These are phyloP conservation scores for Fusarium sp. DNA, from an alignment of 2,329 filamentous ascomycete genomes.

Conservation along the genomic window DNA sequence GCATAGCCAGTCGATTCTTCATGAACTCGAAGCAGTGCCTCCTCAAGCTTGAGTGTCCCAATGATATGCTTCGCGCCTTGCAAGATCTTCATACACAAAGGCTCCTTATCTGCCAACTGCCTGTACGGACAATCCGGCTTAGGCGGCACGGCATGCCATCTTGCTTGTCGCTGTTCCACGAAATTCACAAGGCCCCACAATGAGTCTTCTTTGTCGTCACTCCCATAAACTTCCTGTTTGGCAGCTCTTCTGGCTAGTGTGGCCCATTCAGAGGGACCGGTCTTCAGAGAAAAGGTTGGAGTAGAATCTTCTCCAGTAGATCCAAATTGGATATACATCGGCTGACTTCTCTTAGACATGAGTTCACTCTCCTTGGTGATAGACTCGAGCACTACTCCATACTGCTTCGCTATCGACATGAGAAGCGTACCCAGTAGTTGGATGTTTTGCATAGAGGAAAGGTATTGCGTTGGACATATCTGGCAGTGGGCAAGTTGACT, in stretches of 20 bases:
- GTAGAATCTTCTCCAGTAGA: too few relatives aligned
- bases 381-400: not conserved
- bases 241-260: not conserved
- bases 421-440: not conserved
- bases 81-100: conserved; percentile 7
- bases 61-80: not conserved
- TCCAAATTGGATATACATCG: not conserved
- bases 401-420: conserved; percentile 1
- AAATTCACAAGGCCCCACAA: conserved; percentile 5
- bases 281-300: too few relatives aligned
- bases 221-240: not conserved
- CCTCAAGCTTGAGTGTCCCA: too few relatives aligned
- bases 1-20: too few relatives aligned
- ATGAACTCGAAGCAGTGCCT: too few relatives aligned
- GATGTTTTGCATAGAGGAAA: conserved; percentile 5
- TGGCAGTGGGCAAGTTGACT: not conserved
- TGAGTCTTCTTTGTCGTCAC: not conserved
- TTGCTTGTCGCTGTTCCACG: not conserved
- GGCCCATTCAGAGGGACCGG: too few relatives aligned
- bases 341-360: rapidly evolving
- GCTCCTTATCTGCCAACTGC: not conserved
- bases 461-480: not conserved
- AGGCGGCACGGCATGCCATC: not conserved
- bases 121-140: not conserved
- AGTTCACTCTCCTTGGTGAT: not conserved